Conservation (phyloP, 73 alveolate species). For the Tetrahymena thermophila region DNA sequence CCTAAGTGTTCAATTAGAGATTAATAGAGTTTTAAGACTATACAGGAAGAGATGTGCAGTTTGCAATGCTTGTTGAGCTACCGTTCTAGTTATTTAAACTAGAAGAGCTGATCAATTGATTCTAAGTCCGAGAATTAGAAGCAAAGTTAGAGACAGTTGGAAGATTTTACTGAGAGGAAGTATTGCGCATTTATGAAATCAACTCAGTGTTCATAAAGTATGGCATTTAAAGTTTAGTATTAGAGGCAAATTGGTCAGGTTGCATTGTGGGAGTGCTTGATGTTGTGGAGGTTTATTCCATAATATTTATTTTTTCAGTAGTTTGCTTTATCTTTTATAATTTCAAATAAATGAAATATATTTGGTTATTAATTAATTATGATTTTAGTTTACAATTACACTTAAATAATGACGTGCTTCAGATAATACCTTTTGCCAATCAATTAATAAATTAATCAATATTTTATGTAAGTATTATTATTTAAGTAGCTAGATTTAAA, state of each 20-base stretch:
- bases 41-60: background rate
- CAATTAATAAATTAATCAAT: background rate
- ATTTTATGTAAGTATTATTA: background rate
- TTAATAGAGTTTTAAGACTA: background rate
- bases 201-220: background rate
- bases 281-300: background rate
- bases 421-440: background rate
- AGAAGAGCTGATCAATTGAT: background rate
- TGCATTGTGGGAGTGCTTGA: background rate
- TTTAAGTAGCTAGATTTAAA: background rate
- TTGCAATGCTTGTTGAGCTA: background rate
- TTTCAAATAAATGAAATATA: background rate
- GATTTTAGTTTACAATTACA: background rate
- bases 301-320: background rate
- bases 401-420: background rate
- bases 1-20: background rate
- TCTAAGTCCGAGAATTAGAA: background rate
- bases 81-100: background rate
- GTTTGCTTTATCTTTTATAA: background rate
- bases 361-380: background rate
- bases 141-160: background rate
- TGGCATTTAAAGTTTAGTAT: background rate
- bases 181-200: background rate
- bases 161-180: background rate
- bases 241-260: background rate